A percentile compares a stretch with the other conserved stretches of the same genome.
Conservation (phyloP, 257 asterid species). For the Solanum paucissectum region DNA sequence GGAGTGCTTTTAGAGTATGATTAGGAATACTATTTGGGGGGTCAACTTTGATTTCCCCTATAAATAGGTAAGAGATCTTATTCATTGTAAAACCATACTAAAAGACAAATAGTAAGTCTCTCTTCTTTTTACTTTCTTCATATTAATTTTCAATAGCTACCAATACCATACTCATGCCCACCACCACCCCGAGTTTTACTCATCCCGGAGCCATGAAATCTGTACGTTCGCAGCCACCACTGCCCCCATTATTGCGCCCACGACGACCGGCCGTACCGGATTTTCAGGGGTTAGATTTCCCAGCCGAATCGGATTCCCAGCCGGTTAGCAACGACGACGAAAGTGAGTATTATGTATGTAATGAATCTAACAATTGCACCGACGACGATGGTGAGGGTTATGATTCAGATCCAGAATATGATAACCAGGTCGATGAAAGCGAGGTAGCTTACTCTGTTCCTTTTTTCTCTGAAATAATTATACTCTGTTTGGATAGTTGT, state of each 20-base stretch:
- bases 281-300: too few relatives aligned
- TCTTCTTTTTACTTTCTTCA: too few relatives aligned
- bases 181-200: too few relatives aligned
- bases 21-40: too few relatives aligned
- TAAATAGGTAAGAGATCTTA: too few relatives aligned
- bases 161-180: too few relatives aligned
- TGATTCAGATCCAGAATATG: not conserved
- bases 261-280: not conserved
- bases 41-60: too few relatives aligned
- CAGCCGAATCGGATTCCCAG: not conserved
- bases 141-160: too few relatives aligned
- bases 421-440: not conserved
- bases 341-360: not conserved
- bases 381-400: not conserved
- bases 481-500: too few relatives aligned
- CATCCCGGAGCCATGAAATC: not conserved
- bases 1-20: too few relatives aligned
- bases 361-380: not conserved
- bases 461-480: not conserved
- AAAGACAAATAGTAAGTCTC: too few relatives aligned
- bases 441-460: not conserved
- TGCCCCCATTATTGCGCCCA: not conserved
- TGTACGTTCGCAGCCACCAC: not conserved
- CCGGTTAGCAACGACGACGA: not conserved
- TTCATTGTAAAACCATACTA: too few relatives aligned